Evolutionary conservation across 2,329 filamentous ascomycete species (phyloP).

Genomic region (Venturia oleaginea): DNA sequence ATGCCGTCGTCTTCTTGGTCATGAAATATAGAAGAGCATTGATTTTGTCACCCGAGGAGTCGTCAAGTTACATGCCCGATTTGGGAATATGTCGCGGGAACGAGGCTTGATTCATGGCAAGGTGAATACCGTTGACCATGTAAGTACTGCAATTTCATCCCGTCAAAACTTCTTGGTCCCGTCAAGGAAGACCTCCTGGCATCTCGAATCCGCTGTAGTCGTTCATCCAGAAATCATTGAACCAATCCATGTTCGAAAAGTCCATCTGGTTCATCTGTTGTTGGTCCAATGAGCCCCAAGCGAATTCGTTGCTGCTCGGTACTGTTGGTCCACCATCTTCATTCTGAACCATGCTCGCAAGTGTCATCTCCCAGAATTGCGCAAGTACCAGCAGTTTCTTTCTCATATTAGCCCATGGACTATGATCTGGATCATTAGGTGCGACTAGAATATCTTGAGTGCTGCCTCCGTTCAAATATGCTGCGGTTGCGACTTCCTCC

Average conservation of each 20-base stretch:
- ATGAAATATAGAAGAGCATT: too few relatives aligned
- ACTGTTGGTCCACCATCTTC: neutral
- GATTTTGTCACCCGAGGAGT: too few relatives aligned
- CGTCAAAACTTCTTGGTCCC: neutral
- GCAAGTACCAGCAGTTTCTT: slow-evolving; percentile 4
- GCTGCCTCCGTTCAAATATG: neutral
- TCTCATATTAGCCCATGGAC: slow-evolving; percentile 5
- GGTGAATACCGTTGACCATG: too few relatives aligned
- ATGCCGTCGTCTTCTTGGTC: too few relatives aligned
- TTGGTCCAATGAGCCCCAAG: neutral
- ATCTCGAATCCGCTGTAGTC: neutral
- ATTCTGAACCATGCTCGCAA: neutral
- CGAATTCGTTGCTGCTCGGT: neutral
- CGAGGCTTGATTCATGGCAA: too few relatives aligned
- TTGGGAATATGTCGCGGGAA: too few relatives aligned
- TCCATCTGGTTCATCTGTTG: neutral
- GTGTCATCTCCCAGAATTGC: slow-evolving; percentile 12
- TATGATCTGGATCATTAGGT: neutral
- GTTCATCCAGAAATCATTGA: slow-evolving; percentile 5
- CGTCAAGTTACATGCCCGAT: too few relatives aligned
- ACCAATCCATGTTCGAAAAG: neutral
- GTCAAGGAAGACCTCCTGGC: neutral
- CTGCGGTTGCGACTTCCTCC: slow-evolving; percentile 1
- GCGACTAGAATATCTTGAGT: neutral
- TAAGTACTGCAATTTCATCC: too few relatives aligned